Percentiles rank a stretch among this genome's conserved stretches.
These are phyloP conservation scores for Soucietia sequanensis DNA, from an alignment of 805 yeast genomes.

Conservation along the genomic window DNA sequence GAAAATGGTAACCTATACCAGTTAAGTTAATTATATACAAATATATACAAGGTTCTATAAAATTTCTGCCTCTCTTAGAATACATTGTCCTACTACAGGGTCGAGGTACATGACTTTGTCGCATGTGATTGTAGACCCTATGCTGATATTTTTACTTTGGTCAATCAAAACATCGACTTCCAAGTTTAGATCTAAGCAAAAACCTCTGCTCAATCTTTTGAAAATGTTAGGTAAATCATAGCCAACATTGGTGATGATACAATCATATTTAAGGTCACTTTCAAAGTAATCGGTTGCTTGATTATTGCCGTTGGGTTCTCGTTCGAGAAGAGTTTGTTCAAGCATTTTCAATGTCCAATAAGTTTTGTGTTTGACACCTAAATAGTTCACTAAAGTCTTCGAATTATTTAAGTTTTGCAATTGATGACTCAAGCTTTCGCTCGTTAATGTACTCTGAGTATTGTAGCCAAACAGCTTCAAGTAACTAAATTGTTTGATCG, in stretches of 20 bases:
- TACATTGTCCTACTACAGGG: constrained; percentile 37
- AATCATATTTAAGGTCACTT: constrained; percentile 22
- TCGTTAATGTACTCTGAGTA: constrained; percentile 28
- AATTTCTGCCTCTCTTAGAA: constrained; percentile 25
- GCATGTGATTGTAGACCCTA: constrained; percentile 49
- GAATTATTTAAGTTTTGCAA: constrained; percentile 14
- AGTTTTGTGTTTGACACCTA: constrained; percentile 14
- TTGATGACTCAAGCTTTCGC: constrained; percentile 13
- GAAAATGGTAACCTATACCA: too few relatives aligned
- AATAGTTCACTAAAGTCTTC: constrained; percentile 9
- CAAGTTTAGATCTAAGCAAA: constrained; percentile 46
- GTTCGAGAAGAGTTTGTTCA: constrained; percentile 10
- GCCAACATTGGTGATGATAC: constrained; percentile 39
- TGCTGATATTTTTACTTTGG: constrained; percentile 15
- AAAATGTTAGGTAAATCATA: constrained; percentile 16
- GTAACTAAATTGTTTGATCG: background rate
- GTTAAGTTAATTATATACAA: too few relatives aligned
- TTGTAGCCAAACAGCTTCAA: constrained; percentile 34
- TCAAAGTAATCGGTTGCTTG: background rate
- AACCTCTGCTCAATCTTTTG: constrained; percentile 38
- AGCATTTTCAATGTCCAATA: constrained; percentile 24
- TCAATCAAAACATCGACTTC: constrained; percentile 42
- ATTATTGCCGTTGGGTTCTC: background rate
- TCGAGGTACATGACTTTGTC: constrained; percentile 44
- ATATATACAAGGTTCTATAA: too few relatives aligned